Conservation (phyloP, 768 basidiomycete species). For the Boletellus ananiceps region DNA sequence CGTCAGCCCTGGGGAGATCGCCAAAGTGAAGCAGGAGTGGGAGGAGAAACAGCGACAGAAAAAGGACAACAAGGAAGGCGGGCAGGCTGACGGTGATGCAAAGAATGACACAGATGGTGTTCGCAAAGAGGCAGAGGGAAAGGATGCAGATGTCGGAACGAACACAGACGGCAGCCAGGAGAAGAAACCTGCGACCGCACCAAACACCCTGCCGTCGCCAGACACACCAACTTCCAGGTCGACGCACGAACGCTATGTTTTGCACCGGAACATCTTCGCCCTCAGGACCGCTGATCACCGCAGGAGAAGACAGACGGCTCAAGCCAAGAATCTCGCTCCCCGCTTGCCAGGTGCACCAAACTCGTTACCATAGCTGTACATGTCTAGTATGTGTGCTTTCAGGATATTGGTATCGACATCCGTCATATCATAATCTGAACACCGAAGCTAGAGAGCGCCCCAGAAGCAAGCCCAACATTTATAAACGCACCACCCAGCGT, state of each 20-base stretch:
- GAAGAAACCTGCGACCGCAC: conserved; percentile 13
- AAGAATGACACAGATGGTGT: conserved; percentile 12
- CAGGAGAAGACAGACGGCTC: conserved; percentile 58
- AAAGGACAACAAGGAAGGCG: conserved; percentile 41
- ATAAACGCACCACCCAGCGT: conserved; percentile 76
- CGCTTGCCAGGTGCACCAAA: conserved; percentile 63
- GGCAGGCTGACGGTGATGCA: conserved; percentile 33
- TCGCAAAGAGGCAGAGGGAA: conserved; percentile 28
- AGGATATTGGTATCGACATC: not conserved
- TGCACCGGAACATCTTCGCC: conserved; percentile 82
- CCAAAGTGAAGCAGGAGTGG: conserved; percentile 75
- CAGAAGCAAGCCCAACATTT: conserved; percentile 68
- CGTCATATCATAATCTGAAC: conserved; percentile 64
- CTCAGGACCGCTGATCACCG: conserved; percentile 77
- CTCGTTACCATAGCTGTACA: conserved; percentile 8
- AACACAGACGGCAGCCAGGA: conserved; percentile 23
- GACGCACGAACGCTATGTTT: conserved; percentile 66
- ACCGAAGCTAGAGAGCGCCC: conserved; percentile 78
- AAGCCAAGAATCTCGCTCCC: conserved; percentile 67
- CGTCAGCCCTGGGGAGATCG: conserved; percentile 65
- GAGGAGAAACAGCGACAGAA: conserved; percentile 66
- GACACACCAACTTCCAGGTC: conserved; percentile 36
- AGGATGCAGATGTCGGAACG: conserved; percentile 33
- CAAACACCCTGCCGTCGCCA: conserved; percentile 27
- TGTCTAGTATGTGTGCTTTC: not conserved